phyloP scores from a whole-genome alignment of 345 rosid species.

The Reutealis trisperma region DNA sequence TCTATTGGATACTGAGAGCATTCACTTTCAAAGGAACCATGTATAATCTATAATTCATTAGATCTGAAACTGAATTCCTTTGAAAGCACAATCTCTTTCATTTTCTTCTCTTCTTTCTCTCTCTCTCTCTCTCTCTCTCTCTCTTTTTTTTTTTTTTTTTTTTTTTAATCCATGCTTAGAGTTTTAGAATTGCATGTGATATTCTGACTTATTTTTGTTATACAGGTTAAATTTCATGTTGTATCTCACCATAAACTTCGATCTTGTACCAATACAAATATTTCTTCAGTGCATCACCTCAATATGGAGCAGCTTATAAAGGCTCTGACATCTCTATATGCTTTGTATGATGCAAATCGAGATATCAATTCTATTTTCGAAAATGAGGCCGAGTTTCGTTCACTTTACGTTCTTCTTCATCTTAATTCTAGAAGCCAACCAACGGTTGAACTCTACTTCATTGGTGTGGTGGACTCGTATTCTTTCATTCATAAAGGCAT shows the following conservation, averaged over 20 bases:
- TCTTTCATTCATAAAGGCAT: not conserved
- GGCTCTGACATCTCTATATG: slow-evolving; percentile 66
- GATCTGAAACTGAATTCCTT: not conserved
- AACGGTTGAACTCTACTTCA: slow-evolving; percentile 47
- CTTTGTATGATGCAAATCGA: slow-evolving; percentile 69
- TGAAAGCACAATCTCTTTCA: not conserved
- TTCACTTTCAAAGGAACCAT: not conserved
- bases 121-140: too few relatives aligned
- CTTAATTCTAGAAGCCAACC: slow-evolving; percentile 59
- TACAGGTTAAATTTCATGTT: slow-evolving; percentile 81
- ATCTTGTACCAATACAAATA: slow-evolving; percentile 33
- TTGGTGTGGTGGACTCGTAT: slow-evolving; percentile 11
- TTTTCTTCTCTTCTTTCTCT: not conserved
- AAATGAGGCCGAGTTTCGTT: slow-evolving; percentile 77
- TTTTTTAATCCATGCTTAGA: not conserved
- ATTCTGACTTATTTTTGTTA: not conserved
- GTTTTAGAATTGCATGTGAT: not conserved
- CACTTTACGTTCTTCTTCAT: slow-evolving; percentile 80
- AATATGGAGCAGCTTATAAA: slow-evolving; percentile 92
- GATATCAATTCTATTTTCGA: slow-evolving; percentile 31
- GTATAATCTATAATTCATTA: not conserved
- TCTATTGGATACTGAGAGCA: not conserved
- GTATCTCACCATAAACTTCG: slow-evolving; percentile 74
- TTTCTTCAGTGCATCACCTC: slow-evolving; percentile 66
- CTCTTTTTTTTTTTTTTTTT: too few relatives aligned